phyloP scores from a whole-genome alignment of 768 basidiomycete species.

The Tricholoma flavovirens region DNA sequence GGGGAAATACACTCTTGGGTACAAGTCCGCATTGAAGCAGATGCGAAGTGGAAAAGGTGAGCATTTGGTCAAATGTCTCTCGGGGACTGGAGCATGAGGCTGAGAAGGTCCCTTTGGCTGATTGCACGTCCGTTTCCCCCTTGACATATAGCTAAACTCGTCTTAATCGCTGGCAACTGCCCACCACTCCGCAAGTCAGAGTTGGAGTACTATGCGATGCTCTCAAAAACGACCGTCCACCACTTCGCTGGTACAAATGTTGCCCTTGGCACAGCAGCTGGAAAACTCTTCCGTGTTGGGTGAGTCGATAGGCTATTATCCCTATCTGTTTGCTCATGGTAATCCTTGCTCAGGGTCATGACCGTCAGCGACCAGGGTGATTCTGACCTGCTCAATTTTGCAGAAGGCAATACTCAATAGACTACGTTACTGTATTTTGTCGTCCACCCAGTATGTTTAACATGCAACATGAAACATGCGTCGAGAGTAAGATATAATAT shows the following conservation, averaged over 20 bases:
- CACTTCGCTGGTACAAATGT: slow-evolving; percentile 98
- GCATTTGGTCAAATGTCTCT: slow-evolving; percentile 43
- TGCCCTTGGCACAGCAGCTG: slow-evolving; percentile 96
- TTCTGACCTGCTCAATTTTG: slow-evolving; percentile 87
- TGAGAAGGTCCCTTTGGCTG: slow-evolving; percentile 97
- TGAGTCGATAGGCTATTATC: slow-evolving; percentile 23
- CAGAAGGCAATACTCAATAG: slow-evolving; percentile 58
- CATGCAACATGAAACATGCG: not conserved
- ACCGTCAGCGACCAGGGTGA: slow-evolving; percentile 94
- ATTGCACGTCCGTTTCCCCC: slow-evolving; percentile 28
- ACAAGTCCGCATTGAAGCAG: slow-evolving; percentile 97
- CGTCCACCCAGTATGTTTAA: not conserved
- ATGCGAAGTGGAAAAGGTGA: slow-evolving; percentile 98
- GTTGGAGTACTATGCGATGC: slow-evolving; percentile 99
- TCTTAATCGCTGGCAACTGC: slow-evolving; percentile 98
- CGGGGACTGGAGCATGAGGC: slow-evolving; percentile 96
- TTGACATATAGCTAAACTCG: slow-evolving; percentile 80
- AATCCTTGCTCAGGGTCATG: slow-evolving; percentile 68
- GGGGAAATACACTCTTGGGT: slow-evolving; percentile 94
- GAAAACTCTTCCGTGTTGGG: slow-evolving; percentile 99
- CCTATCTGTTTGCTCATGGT: slow-evolving; percentile 20
- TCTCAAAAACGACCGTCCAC: slow-evolving; percentile 98
- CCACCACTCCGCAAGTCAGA: slow-evolving; percentile 99
- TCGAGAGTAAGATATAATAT: not conserved
- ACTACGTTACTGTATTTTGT: slow-evolving; percentile 1